A percentile compares a stretch with the other conserved stretches of the same genome.
phyloP scores from a whole-genome alignment of 495 filamentous ascomycete species.

The Haplographium delicatum region DNA sequence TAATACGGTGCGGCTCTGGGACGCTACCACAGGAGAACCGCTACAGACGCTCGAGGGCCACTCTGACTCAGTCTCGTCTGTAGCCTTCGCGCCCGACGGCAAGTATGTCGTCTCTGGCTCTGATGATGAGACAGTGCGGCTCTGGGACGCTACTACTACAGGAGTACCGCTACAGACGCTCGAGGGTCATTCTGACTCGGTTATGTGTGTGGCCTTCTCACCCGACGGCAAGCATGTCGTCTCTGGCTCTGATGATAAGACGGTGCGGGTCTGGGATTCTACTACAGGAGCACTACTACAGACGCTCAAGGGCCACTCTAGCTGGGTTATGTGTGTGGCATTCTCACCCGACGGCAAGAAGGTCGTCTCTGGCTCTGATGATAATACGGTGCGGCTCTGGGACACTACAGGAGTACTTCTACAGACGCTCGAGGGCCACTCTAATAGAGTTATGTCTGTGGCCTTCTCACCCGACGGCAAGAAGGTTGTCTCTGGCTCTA shows the following conservation, averaged over 20 bases:
- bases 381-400: neutral
- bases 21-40: neutral
- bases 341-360: too few relatives aligned
- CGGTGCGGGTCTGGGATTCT: too few relatives aligned
- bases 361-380: too few relatives aligned
- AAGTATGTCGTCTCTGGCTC: neutral
- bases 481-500: too few relatives aligned
- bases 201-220: conserved; percentile 7
- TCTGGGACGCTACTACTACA: conserved; percentile 1
- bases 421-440: neutral
- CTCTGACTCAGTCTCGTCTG: neutral
- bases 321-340: too few relatives aligned
- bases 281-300: too few relatives aligned
- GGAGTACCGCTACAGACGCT: conserved; percentile 8
- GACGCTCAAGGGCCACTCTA: too few relatives aligned
- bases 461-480: too few relatives aligned
- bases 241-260: too few relatives aligned
- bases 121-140: neutral
- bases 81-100: neutral
- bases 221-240: too few relatives aligned
- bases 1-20: neutral
- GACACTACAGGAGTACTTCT: neutral
- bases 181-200: conserved; percentile 1
- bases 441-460: too few relatives aligned
- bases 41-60: neutral